A percentile compares a stretch with the other conserved stretches of the same genome.
Evolutionary conservation across 495 filamentous ascomycete species (phyloP).

Genomic region (Podospora appendiculata): DNA sequence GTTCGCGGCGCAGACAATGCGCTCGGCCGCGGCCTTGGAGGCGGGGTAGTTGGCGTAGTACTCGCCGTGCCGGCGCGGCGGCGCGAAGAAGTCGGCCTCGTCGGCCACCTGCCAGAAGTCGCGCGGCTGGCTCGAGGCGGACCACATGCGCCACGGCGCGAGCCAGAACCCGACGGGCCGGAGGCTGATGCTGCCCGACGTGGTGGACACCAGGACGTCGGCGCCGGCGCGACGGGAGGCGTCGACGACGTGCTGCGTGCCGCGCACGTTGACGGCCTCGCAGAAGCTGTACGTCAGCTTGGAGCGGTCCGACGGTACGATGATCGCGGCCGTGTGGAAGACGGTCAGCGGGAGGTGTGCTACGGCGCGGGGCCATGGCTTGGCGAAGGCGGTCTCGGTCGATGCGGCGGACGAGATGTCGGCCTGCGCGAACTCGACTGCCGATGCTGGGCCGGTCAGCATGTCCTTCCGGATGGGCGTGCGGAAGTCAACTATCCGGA

Average conservation of each 20-base stretch:
- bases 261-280: conserved; percentile 47
- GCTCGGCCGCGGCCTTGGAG: conserved; percentile 45
- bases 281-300: conserved; percentile 27
- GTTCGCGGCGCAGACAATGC: conserved; percentile 42
- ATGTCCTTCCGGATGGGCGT: conserved; percentile 29
- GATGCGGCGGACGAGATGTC: conserved; percentile 32
- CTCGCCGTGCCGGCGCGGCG: conserved; percentile 36
- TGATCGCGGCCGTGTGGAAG: conserved; percentile 38
- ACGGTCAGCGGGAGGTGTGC: conserved; percentile 31
- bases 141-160: conserved; percentile 33
- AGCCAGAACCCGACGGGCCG: conserved; percentile 41
- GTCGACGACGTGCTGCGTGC: conserved; percentile 50
- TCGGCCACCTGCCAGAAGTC: conserved; percentile 41
- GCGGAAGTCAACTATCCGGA: conserved; percentile 36
- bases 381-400: conserved; percentile 26
- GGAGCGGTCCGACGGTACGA: conserved; percentile 36
- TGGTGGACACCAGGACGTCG: conserved; percentile 51
- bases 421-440: conserved; percentile 31
- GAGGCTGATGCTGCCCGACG: conserved; percentile 46
- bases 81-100: conserved; percentile 31
- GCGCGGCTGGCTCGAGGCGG: conserved; percentile 15
- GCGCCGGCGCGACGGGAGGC: conserved; percentile 41
- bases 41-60: conserved; percentile 53
- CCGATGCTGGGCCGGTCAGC: conserved; percentile 15
- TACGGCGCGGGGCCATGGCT: conserved; percentile 25